Evolutionary conservation across 176 grass and related monocot genomes (phyloP), one percentile per base, ranked within the genome.

Genomic region (Lolium multiflorum): DNA sequence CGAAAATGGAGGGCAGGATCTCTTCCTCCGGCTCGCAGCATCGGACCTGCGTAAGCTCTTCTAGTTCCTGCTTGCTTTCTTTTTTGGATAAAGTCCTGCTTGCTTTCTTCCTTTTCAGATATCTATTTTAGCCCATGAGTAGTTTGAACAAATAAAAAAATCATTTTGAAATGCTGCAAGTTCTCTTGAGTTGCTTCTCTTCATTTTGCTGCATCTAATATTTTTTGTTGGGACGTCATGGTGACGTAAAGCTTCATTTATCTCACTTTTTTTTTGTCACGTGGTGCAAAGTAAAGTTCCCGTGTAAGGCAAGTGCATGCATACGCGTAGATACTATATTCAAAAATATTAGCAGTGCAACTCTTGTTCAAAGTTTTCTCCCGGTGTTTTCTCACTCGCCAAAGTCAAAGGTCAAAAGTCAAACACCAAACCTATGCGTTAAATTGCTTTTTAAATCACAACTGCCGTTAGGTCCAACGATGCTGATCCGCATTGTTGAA

Each of bases 1-100:
- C 21, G 84, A 52, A 48, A 59, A 43, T 8, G 86, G 83, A n/a
- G 92, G 92, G 4, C 73, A 91, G 55, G 52, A 83, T 66, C 83
- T 87, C 50, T 91, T 89, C 78, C 48, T 87, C 57, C 79, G 89
- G 3, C 86, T 94, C 25, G 86, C 92, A 0, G 80, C 75, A 9
- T 65, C 92, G 16, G 92, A 91, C 49, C 71, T 64, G 8, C 50
- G 79, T 81, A 55, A 58, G 79, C 64, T 25, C 57, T 18, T 72
- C 1, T n/a, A n/a, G n/a, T 4, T 54, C 5, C 24, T 76, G 17
- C 31, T 5, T 70, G 13, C 4, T 2, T 38, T 13, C 38, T 39
- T 39, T n/a, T n/a, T n/a, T n/a, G n/a, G n/a, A n/a, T n/a, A n/a
- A n/a, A n/a, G n/a, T n/a, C n/a, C n/a, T n/a, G n/a, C n/a, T n/a